Evolutionary conservation across 495 filamentous ascomycete species (phyloP).

Genomic region (Neurospora tetraspora): DNA sequence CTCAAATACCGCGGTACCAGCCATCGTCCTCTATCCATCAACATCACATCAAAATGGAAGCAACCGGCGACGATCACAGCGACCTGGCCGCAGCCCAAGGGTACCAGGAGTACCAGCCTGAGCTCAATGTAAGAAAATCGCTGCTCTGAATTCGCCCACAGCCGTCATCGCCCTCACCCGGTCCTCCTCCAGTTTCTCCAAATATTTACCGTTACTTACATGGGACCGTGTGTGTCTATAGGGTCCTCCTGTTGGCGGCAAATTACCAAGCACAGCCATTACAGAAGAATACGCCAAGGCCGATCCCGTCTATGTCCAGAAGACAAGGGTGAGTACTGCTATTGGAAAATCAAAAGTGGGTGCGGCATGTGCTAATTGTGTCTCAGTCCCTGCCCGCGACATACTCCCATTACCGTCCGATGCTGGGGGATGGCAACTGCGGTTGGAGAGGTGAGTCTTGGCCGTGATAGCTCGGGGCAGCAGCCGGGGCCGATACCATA

Average conservation of each 20-base stretch:
- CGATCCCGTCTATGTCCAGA: constrained; percentile 72
- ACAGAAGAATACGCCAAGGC: constrained; percentile 84
- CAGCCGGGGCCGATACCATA: background rate
- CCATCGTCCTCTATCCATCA: constrained; percentile 4
- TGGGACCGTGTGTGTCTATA: constrained; percentile 23
- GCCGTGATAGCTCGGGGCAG: background rate
- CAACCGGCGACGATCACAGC: constrained; percentile 29
- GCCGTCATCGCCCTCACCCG: background rate
- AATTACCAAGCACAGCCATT: constrained; percentile 66
- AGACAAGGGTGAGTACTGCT: constrained; percentile 62
- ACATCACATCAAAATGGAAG: constrained; percentile 30
- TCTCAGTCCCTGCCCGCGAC: constrained; percentile 66
- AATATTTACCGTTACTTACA: constrained; percentile 6
- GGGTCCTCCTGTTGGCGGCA: constrained; percentile 76
- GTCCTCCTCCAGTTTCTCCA: background rate
- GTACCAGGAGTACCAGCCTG: constrained; percentile 50
- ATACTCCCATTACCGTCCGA: constrained; percentile 77
- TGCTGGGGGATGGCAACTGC: constrained; percentile 91
- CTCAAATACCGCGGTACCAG: constrained; percentile 6
- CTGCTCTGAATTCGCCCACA: background rate
- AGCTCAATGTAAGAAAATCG: constrained; percentile 45
- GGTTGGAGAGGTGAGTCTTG: constrained; percentile 84
- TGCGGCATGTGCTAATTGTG: constrained; percentile 10
- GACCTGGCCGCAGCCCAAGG: constrained; percentile 45
- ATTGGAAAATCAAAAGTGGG: background rate